Conservation (phyloP, 768 basidiomycete species). For the Leccinellum rugosiceps region DNA sequence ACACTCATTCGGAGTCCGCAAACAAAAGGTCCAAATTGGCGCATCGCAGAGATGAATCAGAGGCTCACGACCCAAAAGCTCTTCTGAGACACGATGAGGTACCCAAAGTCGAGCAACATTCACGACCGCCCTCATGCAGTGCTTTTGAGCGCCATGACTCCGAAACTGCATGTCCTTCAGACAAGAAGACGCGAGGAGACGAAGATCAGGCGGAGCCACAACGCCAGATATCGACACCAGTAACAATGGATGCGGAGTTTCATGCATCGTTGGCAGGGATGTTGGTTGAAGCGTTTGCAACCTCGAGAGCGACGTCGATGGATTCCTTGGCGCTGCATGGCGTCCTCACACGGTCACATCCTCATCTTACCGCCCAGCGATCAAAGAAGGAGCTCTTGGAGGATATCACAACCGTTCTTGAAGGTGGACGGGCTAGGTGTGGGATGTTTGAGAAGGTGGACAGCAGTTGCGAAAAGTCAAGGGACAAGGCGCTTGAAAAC, state of each 20-base stretch:
- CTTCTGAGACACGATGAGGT: background rate
- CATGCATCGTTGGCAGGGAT: slow-evolving; percentile 56
- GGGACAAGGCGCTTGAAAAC: slow-evolving; percentile 43
- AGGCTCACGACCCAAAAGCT: background rate
- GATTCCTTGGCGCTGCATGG: slow-evolving; percentile 52
- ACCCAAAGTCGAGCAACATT: slow-evolving; percentile 1
- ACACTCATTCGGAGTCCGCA: slow-evolving; percentile 9
- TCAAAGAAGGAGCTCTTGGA: slow-evolving; percentile 44
- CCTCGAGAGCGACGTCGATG: slow-evolving; percentile 68
- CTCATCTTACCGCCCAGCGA: slow-evolving; percentile 41
- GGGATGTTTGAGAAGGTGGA: slow-evolving; percentile 76
- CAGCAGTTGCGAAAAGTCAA: slow-evolving; percentile 53
- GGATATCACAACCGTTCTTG: slow-evolving; percentile 50
- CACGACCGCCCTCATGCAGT: slow-evolving; percentile 10
- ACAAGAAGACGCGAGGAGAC: slow-evolving; percentile 5
- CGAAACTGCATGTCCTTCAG: background rate
- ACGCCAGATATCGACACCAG: background rate
- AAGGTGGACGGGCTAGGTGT: slow-evolving; percentile 40
- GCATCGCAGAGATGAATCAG: background rate
- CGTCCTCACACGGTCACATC: slow-evolving; percentile 50
- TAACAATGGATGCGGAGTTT: slow-evolving; percentile 10
- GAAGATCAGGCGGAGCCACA: background rate
- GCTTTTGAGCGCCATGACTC: background rate
- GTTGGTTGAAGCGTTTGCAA: slow-evolving; percentile 67
- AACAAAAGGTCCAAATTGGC: slow-evolving; percentile 22